Percentiles rank a stretch among this genome's conserved stretches.
phyloP scores from a whole-genome alignment of 2,329 filamentous ascomycete genomes.

The Botryosphaeria dothidea region DNA sequence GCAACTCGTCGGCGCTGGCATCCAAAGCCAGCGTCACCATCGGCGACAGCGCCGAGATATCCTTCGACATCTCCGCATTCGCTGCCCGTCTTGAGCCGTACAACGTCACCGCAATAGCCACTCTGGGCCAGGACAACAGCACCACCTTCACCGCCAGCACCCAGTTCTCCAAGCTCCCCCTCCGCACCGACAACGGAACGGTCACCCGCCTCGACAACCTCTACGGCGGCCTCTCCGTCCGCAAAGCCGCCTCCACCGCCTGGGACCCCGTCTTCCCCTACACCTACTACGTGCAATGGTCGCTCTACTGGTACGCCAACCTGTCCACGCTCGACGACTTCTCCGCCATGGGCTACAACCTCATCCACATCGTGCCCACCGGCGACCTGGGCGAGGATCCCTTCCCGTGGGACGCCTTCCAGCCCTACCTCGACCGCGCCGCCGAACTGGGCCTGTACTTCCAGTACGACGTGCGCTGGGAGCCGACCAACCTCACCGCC shows the following conservation, averaged over 20 bases:
- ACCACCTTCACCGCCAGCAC: slow-evolving; percentile 39
- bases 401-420: slow-evolving; percentile 42
- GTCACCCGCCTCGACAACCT: slow-evolving; percentile 51
- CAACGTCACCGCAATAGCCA: slow-evolving; percentile 36
- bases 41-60: slow-evolving; percentile 34
- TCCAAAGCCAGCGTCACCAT: slow-evolving; percentile 35
- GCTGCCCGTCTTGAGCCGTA: slow-evolving; percentile 38
- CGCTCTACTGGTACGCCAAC: slow-evolving; percentile 28
- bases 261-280: slow-evolving; percentile 48
- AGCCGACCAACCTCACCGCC: slow-evolving; percentile 41
- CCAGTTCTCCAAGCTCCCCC: slow-evolving; percentile 44
- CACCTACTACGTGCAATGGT: slow-evolving; percentile 48
- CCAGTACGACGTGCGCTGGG: slow-evolving; percentile 49
- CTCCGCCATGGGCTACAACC: slow-evolving; percentile 44
- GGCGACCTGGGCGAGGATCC: slow-evolving; percentile 38
- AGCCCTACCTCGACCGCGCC: slow-evolving; percentile 44
- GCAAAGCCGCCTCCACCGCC: slow-evolving; percentile 23
- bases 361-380: slow-evolving; percentile 47
- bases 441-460: slow-evolving; percentile 49
- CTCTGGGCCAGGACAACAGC: slow-evolving; percentile 28
- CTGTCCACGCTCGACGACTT: background rate
- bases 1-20: slow-evolving; percentile 28
- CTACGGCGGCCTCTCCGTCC: slow-evolving; percentile 46
- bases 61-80: slow-evolving; percentile 36
- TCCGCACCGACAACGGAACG: slow-evolving; percentile 44